A percentile compares a stretch with the other conserved stretches of the same genome.
Conservation (phyloP, 2,329 filamentous ascomycete species). For the Paraphaeosphaeria minitans region DNA sequence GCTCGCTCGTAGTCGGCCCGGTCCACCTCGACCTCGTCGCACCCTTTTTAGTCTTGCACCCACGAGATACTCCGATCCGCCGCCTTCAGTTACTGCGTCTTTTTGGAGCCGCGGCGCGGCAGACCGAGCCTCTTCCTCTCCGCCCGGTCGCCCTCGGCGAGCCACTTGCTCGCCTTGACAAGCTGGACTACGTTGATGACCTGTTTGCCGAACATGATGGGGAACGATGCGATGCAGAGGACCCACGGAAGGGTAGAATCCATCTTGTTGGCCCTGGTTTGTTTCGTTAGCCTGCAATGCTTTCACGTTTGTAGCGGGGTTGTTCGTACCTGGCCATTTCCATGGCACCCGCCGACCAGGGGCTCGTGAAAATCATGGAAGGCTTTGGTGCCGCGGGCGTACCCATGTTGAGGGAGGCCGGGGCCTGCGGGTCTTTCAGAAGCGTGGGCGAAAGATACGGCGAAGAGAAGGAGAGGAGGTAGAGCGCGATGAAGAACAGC, state of each 20-base stretch:
- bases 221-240: slow-evolving; percentile 77
- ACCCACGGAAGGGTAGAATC: slow-evolving; percentile 71
- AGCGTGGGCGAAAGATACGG: slow-evolving; percentile 87
- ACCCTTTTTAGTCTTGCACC: background rate
- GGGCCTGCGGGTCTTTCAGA: slow-evolving; percentile 64
- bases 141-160: slow-evolving; percentile 86
- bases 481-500: slow-evolving; percentile 96
- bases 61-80: too few species aligned
- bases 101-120: slow-evolving; percentile 42
- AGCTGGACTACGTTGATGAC: slow-evolving; percentile 93
- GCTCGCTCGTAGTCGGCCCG: background rate
- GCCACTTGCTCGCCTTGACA: slow-evolving; percentile 87
- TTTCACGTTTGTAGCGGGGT: background rate
- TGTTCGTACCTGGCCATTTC: slow-evolving; percentile 72
- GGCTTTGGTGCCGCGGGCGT: slow-evolving; percentile 72
- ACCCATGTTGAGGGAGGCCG: slow-evolving; percentile 61
- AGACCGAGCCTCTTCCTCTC: slow-evolving; percentile 57
- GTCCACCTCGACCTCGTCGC: background rate
- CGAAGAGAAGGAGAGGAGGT: slow-evolving; percentile 95
- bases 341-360: slow-evolving; percentile 89
- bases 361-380: slow-evolving; percentile 79
- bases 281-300: background rate
- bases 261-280: slow-evolving; percentile 74
- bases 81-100: slow-evolving; percentile 26
- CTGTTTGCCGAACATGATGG: slow-evolving; percentile 91